Percentiles rank a stretch among this genome's conserved stretches.
Evolutionary conservation across 2,329 filamentous ascomycete genomes (phyloP).

Genomic region (Neofusicoccum kwambonambiense): DNA sequence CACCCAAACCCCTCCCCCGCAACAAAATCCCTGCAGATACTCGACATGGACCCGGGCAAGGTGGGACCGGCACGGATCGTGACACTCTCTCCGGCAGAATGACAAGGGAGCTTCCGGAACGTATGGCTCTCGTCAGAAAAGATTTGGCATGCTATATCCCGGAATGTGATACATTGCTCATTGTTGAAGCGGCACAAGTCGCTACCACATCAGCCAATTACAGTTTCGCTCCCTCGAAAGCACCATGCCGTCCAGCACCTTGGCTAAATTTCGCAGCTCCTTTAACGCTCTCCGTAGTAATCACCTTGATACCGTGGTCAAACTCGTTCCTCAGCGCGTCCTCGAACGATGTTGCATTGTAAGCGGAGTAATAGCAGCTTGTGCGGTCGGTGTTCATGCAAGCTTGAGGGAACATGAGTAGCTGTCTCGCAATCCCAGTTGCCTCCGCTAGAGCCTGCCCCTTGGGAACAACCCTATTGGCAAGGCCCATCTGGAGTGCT

Average conservation of each 20-base stretch:
- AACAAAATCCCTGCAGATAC: no score
- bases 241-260: conserved; percentile 43
- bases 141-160: no score
- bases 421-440: conserved; percentile 41
- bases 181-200: no score
- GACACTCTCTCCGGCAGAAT: no score
- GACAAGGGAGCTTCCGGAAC: no score
- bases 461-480: no score
- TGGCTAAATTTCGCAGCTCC: conserved; percentile 43
- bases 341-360: conserved; percentile 46
- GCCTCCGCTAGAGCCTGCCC: no score
- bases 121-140: no score
- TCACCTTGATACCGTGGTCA: conserved; percentile 42
- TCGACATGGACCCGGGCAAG: no score
- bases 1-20: no score
- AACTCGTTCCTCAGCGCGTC: conserved; percentile 39
- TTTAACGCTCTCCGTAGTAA: conserved; percentile 45
- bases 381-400: conserved; percentile 54
- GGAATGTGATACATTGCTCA: no score
- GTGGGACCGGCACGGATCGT: no score
- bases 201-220: not conserved
- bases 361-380: conserved; percentile 52
- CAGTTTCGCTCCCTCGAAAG: conserved; percentile 20
- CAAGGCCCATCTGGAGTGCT: conserved; percentile 29
- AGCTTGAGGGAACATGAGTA: conserved; percentile 52